These are phyloP conservation scores for Penicillium rolfsii DNA, from an alignment of 2,329 filamentous ascomycete genomes.

Conservation along the genomic window DNA sequence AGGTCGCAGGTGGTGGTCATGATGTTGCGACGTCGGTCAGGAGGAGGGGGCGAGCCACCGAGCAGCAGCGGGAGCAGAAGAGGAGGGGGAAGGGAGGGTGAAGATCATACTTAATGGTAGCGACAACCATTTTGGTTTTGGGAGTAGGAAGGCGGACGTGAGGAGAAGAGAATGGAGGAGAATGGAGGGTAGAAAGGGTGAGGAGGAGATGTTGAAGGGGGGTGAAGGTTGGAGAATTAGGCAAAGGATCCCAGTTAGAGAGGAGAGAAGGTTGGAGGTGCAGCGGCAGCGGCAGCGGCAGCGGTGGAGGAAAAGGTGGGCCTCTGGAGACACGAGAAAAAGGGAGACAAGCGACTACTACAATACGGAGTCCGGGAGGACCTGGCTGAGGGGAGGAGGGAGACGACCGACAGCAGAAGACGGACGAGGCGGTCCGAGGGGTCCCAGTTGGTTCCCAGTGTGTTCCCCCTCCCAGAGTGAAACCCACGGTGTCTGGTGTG, in stretches of 20 bases:
- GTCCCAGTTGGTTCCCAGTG: no score
- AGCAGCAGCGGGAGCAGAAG: constrained; percentile 16
- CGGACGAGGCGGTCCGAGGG: not conserved
- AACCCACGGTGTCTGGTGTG: not conserved
- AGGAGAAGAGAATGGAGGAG: not conserved
- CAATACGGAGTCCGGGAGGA: no score
- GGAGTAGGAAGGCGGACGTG: constrained; percentile 1
- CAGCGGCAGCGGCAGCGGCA: constrained; percentile 8
- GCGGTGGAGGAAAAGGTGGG: constrained; percentile 15
- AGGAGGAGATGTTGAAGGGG: constrained; percentile 14
- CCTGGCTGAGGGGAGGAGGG: no score
- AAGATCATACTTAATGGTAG: constrained; percentile 63
- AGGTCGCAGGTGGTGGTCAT: not conserved
- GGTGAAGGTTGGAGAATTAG: not conserved
- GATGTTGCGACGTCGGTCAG: not conserved
- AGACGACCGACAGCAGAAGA: no score
- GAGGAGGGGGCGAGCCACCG: constrained; percentile 6
- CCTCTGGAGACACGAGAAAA: constrained; percentile 32
- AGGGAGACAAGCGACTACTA: constrained; percentile 1
- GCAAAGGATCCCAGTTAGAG: not conserved
- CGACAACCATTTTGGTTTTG: constrained; percentile 58
- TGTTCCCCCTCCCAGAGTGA: not conserved
- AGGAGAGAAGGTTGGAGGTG: constrained; percentile 8
- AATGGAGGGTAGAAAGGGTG: constrained; percentile 13
- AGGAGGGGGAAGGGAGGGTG: constrained; percentile 15